A percentile compares a stretch with the other conserved stretches of the same genome.
phyloP scores from a whole-genome alignment of 2,329 filamentous ascomycete genomes.

The Botrytis deweyae region DNA sequence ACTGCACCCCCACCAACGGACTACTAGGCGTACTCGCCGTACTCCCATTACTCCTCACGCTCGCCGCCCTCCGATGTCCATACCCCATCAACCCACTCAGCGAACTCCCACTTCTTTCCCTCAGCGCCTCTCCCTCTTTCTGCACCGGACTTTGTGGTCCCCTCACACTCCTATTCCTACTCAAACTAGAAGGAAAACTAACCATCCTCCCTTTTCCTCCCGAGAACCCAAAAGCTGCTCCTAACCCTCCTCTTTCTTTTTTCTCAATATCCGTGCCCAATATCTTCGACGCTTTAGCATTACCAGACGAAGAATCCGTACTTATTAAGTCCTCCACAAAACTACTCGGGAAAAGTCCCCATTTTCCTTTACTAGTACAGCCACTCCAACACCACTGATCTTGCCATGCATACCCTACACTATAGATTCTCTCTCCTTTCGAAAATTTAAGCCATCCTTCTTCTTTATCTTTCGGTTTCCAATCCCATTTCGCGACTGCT shows the following conservation, averaged over 20 bases:
- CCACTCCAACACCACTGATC: slow-evolving; percentile 40
- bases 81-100: slow-evolving; percentile 15
- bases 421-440: slow-evolving; percentile 36
- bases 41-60: slow-evolving; percentile 20
- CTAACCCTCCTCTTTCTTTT: slow-evolving; percentile 23
- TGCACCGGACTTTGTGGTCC: neutral
- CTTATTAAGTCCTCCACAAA: slow-evolving; percentile 34
- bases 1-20: neutral
- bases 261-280: slow-evolving; percentile 1
- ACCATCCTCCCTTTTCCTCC: neutral
- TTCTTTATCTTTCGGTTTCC: slow-evolving; percentile 35
- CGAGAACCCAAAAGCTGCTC: slow-evolving; percentile 3
- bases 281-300: slow-evolving; percentile 9
- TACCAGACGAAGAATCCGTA: slow-evolving; percentile 7
- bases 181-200: slow-evolving; percentile 12
- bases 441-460: slow-evolving; percentile 37
- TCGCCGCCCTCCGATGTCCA: slow-evolving; percentile 16
- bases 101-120: slow-evolving; percentile 9
- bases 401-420: slow-evolving; percentile 34
- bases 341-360: slow-evolving; percentile 35
- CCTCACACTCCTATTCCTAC: slow-evolving; percentile 11
- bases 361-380: slow-evolving; percentile 36
- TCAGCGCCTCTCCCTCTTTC: neutral
- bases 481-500: slow-evolving; percentile 38
- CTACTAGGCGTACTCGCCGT: slow-evolving; percentile 12